Evolutionary conservation across 2,329 filamentous ascomycete genomes (phyloP), one percentile per base, ranked within the genome.

Genomic region (Paraconiothyrium sp.): DNA sequence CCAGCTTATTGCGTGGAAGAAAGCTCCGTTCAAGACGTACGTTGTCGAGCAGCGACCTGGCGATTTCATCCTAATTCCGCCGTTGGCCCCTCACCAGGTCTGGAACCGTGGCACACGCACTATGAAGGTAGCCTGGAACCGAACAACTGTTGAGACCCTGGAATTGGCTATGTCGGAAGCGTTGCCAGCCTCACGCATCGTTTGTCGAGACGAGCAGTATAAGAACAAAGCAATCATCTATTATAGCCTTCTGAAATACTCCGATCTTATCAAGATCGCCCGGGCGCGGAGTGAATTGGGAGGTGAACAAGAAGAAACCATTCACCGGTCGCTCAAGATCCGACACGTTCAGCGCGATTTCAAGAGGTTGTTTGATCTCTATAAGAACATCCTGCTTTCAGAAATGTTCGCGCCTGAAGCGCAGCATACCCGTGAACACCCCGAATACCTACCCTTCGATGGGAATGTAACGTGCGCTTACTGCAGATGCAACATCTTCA

Each of bases 41-140:
- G 86, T 98, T 11, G 92, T 97, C 13, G 93, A 98, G 74, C 95
- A 99, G 77, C 90, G 86, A 61, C 88, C 89, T 7, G 95, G 95
- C 4, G 95, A 99, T 74, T 93, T 98, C 68, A 95, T 99, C 61
- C 84, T 99, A 0, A 91, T 99, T 30, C 95, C 95, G 16, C 94
- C 95, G 4, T 82, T 98, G 20, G 95, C 95, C 3, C 93, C 94
- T 0, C 95, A 99, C 78, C 95, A 99, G 76, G 95, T 99, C 10
- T 99, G 95, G 95, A 99, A 99, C 74, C 88, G 94, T 52, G 95
- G 95, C 22, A 97, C 94, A 2, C 86, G 94, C 48, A 99, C 95
- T 0, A 93, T 98, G 87, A 99, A 99, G 76, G 93, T 97, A 8
- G 95, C 95, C 0, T 99, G 95, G 95, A 99, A 99, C 76, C 88